Evolutionary conservation across 768 basidiomycete genomes (phyloP).

Genomic region (Psilocybe cyanescens): DNA sequence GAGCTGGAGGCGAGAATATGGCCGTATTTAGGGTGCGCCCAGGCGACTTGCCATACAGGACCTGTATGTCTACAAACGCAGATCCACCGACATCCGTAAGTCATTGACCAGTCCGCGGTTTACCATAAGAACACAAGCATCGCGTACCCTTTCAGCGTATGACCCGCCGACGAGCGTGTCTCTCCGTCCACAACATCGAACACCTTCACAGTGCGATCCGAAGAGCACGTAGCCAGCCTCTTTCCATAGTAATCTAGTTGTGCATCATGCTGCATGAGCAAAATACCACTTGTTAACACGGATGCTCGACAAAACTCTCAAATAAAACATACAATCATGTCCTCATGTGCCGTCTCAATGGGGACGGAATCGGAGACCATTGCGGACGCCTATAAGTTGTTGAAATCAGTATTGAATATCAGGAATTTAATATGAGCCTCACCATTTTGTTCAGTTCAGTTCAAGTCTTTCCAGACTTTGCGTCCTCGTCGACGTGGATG

Average conservation of each 20-base stretch:
- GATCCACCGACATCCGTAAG: not conserved
- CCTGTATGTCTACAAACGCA: slow-evolving; percentile 76
- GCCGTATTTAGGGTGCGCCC: slow-evolving; percentile 98
- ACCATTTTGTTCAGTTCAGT: slow-evolving; percentile 16
- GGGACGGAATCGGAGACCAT: slow-evolving; percentile 71
- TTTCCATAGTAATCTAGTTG: slow-evolving; percentile 98
- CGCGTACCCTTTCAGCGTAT: slow-evolving; percentile 77
- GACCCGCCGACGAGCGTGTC: slow-evolving; percentile 63
- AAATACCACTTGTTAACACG: slow-evolving; percentile 4
- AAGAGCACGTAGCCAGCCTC: slow-evolving; percentile 94
- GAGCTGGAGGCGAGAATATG: slow-evolving; percentile 97
- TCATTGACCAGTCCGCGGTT: not conserved
- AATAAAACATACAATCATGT: slow-evolving; percentile 85
- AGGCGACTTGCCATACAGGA: slow-evolving; percentile 97
- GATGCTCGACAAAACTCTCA: not conserved
- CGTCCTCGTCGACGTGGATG: slow-evolving; percentile 21
- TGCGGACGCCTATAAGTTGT: slow-evolving; percentile 45
- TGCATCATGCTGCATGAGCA: slow-evolving; percentile 82
- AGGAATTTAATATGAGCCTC: not conserved
- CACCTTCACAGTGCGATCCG: slow-evolving; percentile 92
- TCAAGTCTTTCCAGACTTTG: slow-evolving; percentile 4
- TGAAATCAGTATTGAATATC: not conserved
- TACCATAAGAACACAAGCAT: not conserved
- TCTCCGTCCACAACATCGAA: slow-evolving; percentile 95
- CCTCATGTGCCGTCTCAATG: slow-evolving; percentile 96